A percentile compares a stretch with the other conserved stretches of the same genome.
These are phyloP conservation scores for Brassica hybrid DNA, from an alignment of 441 rosid genomes.

Conservation along the genomic window DNA sequence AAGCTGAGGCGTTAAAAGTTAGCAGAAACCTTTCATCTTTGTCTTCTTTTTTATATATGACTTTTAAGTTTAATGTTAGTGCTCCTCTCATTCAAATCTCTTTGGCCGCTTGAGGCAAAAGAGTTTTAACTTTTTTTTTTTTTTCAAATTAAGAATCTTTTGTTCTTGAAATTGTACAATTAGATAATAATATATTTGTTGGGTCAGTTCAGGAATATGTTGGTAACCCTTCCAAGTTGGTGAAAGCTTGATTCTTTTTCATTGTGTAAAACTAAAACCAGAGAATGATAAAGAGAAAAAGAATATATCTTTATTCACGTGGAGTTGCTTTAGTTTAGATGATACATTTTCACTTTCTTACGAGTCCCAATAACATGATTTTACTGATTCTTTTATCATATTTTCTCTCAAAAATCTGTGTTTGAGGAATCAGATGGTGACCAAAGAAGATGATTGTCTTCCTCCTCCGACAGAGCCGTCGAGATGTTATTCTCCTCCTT, in stretches of 20 bases:
- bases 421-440: conserved; percentile 31
- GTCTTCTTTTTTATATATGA: neutral
- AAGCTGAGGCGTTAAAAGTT: conserved; percentile 50
- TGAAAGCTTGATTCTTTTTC: conserved; percentile 31
- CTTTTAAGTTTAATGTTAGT: conserved; percentile 5
- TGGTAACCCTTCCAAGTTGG: conserved; percentile 22
- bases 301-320: conserved; percentile 28
- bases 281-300: conserved; percentile 27
- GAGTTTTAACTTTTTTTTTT: neutral
- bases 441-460: conserved; percentile 25
- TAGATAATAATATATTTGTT: conserved; percentile 27
- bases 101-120: conserved; percentile 31
- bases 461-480: conserved; percentile 10
- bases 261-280: conserved; percentile 6
- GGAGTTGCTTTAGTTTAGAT: conserved; percentile 19
- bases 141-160: conserved; percentile 24
- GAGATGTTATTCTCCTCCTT: conserved; percentile 24
- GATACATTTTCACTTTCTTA: neutral
- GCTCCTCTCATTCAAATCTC: conserved; percentile 16
- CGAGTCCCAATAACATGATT: neutral
- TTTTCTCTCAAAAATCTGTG: neutral
- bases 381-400: conserved; percentile 8
- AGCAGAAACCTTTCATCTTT: conserved; percentile 14
- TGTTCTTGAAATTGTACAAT: conserved; percentile 38
- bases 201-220: conserved; percentile 20